Conservation (phyloP, 352 stramenopile genomes). For the Pythium vanterpoolii region DNA sequence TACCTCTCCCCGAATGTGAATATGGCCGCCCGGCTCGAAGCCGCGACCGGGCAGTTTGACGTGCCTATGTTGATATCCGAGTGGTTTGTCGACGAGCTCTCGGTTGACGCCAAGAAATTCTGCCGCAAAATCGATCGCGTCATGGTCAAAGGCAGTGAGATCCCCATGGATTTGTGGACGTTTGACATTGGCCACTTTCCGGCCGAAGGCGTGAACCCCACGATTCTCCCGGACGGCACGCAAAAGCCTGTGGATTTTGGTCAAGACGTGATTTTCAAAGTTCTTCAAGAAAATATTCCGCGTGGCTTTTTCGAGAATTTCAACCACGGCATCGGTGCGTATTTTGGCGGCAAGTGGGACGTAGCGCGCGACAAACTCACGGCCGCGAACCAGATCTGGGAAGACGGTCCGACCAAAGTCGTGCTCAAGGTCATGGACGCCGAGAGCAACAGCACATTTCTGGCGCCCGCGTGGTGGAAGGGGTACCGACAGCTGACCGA, state of each 20-base stretch:
- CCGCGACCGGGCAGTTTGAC: slow-evolving; percentile 94
- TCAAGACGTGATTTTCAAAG: slow-evolving; percentile 61
- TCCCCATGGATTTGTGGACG: slow-evolving; percentile 93
- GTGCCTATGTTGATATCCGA: slow-evolving; percentile 94
- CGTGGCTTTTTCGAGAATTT: slow-evolving; percentile 91
- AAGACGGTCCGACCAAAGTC: slow-evolving; percentile 88
- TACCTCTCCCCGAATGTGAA: slow-evolving; percentile 98
- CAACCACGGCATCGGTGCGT: slow-evolving; percentile 88
- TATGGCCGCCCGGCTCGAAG: slow-evolving; percentile 96
- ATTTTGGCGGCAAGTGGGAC: slow-evolving; percentile 93
- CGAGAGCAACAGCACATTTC: slow-evolving; percentile 85
- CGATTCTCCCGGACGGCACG: slow-evolving; percentile 50
- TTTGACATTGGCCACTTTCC: slow-evolving; percentile 90
- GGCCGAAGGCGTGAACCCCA: slow-evolving; percentile 43
- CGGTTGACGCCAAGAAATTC: slow-evolving; percentile 70
- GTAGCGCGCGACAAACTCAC: slow-evolving; percentile 79
- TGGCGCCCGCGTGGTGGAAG: slow-evolving; percentile 88
- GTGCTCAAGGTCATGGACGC: slow-evolving; percentile 88
- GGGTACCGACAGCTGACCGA: slow-evolving; percentile 91
- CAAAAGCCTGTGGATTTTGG: slow-evolving; percentile 85
- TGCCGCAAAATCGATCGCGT: slow-evolving; percentile 95
- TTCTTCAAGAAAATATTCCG: slow-evolving; percentile 76
- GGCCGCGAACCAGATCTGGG: slow-evolving; percentile 89
- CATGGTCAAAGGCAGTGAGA: slow-evolving; percentile 95
- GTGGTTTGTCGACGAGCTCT: slow-evolving; percentile 94